phyloP scores from a whole-genome alignment of 2,329 filamentous ascomycete genomes.

The Emmonsiellopsis sp. region DNA sequence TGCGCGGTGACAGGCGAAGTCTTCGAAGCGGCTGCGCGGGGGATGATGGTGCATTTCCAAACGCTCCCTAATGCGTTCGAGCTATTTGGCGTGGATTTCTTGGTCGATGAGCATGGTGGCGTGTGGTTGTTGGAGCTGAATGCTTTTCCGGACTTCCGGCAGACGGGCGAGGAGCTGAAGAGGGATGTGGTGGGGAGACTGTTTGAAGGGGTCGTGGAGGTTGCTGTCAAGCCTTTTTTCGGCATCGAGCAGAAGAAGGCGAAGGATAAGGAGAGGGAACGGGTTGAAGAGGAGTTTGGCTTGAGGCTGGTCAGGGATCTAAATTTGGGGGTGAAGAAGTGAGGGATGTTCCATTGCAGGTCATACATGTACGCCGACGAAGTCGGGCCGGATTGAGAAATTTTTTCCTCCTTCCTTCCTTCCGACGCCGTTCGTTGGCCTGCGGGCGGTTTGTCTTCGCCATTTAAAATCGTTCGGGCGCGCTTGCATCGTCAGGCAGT shows the following conservation, averaged over 20 bases:
- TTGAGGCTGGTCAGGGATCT: conserved; percentile 33
- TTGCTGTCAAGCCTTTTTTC: conserved; percentile 63
- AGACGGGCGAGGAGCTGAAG: conserved; percentile 70
- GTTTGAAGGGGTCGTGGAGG: conserved; percentile 63
- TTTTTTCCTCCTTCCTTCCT: too few species aligned
- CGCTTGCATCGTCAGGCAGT: too few species aligned
- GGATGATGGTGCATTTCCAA: conserved; percentile 87
- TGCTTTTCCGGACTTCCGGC: conserved; percentile 89
- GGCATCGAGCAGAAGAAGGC: conserved; percentile 12
- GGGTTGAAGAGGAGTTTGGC: neutral
- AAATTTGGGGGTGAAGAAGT: conserved; percentile 29
- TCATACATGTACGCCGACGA: neutral
- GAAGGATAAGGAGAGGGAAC: conserved; percentile 8
- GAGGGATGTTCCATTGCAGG: neutral
- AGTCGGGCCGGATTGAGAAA: too few species aligned
- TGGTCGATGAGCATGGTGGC: conserved; percentile 57
- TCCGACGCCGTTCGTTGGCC: too few species aligned
- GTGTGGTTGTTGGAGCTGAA: conserved; percentile 86
- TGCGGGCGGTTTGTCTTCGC: too few species aligned
- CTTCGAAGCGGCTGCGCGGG: conserved; percentile 77
- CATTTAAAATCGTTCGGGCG: too few species aligned
- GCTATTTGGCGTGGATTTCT: conserved; percentile 81
- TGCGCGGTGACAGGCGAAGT: conserved; percentile 62
- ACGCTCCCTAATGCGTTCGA: conserved; percentile 82
- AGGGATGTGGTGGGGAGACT: conserved; percentile 60